These are phyloP conservation scores for Neophaeococcomyces mojaviensis DNA, from an alignment of 2,329 filamentous ascomycete species.

Conservation along the genomic window DNA sequence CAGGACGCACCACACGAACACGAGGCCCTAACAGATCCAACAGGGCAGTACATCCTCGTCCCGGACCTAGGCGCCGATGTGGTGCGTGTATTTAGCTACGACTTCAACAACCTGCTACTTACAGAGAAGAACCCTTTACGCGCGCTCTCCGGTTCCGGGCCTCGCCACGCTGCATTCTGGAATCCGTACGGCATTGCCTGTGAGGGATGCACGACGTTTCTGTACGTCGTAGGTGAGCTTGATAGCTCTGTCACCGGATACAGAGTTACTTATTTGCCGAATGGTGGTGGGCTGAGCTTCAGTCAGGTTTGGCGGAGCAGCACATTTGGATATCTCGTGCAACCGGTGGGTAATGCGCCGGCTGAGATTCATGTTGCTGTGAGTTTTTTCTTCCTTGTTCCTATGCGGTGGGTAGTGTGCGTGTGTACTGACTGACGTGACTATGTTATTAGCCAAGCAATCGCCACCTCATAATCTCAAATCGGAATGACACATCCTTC, in stretches of 20 bases:
- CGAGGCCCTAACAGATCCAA: constrained; percentile 43
- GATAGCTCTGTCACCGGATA: constrained; percentile 18
- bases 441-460: not conserved
- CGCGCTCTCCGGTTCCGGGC: constrained; percentile 43
- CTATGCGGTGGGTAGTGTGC: no score
- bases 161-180: constrained; percentile 49
- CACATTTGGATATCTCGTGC: not conserved
- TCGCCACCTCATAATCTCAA: constrained; percentile 3
- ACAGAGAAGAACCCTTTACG: constrained; percentile 39
- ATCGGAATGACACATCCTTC: constrained; percentile 1
- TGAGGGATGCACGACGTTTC: constrained; percentile 12
- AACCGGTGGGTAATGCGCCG: not conserved
- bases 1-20: constrained; percentile 52
- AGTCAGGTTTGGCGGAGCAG: constrained; percentile 2
- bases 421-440: no score
- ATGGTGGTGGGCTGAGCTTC: constrained; percentile 6
- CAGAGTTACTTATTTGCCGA: constrained; percentile 23
- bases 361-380: not conserved
- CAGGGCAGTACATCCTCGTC: constrained; percentile 43
- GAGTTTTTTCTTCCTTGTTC: not conserved
- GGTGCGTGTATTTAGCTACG: constrained; percentile 47
- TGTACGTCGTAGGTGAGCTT: constrained; percentile 26
- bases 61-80: constrained; percentile 50
- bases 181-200: constrained; percentile 24
- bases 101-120: constrained; percentile 40